Conservation (phyloP, 495 filamentous ascomycete species). For the Polyplosphaeria fusca region DNA sequence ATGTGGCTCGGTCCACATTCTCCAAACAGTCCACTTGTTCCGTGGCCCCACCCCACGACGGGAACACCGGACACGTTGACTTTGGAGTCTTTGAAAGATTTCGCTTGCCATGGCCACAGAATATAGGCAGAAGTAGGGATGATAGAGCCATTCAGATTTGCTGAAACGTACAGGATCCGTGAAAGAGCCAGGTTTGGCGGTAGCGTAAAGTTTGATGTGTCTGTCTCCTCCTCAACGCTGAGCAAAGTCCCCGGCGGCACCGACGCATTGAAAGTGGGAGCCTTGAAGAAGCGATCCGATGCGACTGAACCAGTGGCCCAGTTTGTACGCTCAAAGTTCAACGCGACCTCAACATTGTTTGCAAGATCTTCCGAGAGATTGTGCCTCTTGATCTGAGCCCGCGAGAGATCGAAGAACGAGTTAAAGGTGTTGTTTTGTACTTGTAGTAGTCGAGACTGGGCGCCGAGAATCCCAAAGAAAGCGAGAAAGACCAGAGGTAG, state of each 20-base stretch:
- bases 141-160: conserved; percentile 46
- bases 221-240: not conserved
- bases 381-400: not conserved
- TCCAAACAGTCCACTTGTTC: conserved; percentile 49
- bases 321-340: not conserved
- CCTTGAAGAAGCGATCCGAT: not conserved
- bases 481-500: not conserved
- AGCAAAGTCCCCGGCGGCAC: not conserved
- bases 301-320: not conserved
- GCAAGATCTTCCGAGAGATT: not conserved
- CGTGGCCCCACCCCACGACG: conserved; percentile 53
- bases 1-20: conserved; percentile 48
- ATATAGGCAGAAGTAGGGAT: conserved; percentile 53
- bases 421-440: not conserved
- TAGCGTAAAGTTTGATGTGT: not conserved
- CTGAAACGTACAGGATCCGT: conserved; percentile 47
- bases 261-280: not conserved
- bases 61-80: conserved; percentile 25
- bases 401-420: not conserved
- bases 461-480: not conserved
- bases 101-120: conserved; percentile 50
- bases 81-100: conserved; percentile 15
- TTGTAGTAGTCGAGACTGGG: not conserved
- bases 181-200: not conserved
- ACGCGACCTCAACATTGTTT: not conserved